Base-by-base conservation (phyloP, 768 basidiomycete genomes). In the Pisolithus orientalis region DNA sequence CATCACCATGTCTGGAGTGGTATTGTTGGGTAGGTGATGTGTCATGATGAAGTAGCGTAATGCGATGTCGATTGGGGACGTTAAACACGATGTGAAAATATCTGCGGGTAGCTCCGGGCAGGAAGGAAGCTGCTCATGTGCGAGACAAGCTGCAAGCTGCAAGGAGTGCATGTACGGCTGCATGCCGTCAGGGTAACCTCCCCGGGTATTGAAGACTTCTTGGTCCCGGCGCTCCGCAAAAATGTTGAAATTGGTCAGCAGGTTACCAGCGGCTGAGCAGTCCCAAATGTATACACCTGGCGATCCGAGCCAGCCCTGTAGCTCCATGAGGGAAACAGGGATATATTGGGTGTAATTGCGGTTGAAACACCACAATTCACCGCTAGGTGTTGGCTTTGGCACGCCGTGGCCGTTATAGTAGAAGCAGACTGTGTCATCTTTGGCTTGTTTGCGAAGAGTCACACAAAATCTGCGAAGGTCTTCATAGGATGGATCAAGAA, bases 391-490 rank as follows among this genome's bases (percentile, higher is more conserved):
- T 10, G 96, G 96, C 62, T 91, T 94, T 2, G 95, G 95, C 21
- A 99, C 96, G 24, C 96, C 96, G 56, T 98, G 96, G 3, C 96
- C 96, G 57, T 98, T 99, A 72, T 98, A 99, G 70, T 98, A 92
- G 70, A 98, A 95, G 28, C 97, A 74, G 6, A 92, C 85, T 2
- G 96, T 85, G 63, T 99, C 96, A 37, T 94, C 89, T 66, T 93
- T 92, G 1, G 95, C 94, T 47, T 85, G 82, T 62, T 87, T 90
- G 51, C 96, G 84, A 39, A 95, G 70, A 21, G 78, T 83, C 52
- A 83, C 75, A 62, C 93, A 96, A 58, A 92, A 89, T 51, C 88
- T 84, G 64, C 88, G 87, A 38, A 95, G 77, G 60, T 98, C 95
- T 62, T 97, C 94, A 56, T 93, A 84, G 1, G 91, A 91, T 8